A percentile compares a stretch with the other conserved stretches of the same genome.
phyloP scores from a whole-genome alignment of 1,139 yeast genomes.

The Zygosaccharomyces pseudobailii region DNA sequence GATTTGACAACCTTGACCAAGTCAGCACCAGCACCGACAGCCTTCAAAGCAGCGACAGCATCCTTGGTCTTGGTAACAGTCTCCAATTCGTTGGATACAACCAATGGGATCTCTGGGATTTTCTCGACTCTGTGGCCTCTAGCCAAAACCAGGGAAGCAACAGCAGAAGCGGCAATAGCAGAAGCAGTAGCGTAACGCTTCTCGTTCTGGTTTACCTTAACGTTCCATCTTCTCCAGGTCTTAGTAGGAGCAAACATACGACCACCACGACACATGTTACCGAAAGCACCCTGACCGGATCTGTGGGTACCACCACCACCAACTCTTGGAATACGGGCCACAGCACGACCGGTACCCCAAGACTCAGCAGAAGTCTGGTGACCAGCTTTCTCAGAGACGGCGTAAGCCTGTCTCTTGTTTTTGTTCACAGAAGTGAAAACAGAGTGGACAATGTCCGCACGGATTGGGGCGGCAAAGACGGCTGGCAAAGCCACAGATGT shows the following conservation, averaged over 20 bases:
- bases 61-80: conserved; percentile 95
- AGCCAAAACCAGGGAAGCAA: conserved; percentile 96
- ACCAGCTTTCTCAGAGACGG: conserved; percentile 98
- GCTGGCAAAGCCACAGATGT: conserved; percentile 93
- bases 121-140: conserved; percentile 99
- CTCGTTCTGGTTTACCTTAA: conserved; percentile 99
- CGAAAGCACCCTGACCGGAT: conserved; percentile 99
- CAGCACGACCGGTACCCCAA: conserved; percentile 99
- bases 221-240: conserved; percentile 99
- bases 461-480: conserved; percentile 99
- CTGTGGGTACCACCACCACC: conserved; percentile 99
- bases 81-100: conserved; percentile 91
- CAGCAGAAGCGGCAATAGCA: conserved; percentile 98
- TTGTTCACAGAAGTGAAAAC: conserved; percentile 98
- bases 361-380: conserved; percentile 99
- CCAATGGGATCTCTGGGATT: conserved; percentile 98
- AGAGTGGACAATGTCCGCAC: conserved; percentile 98
- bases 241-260: conserved; percentile 99
- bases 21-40: conserved; percentile 98
- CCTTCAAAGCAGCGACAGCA: conserved; percentile 97
- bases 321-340: conserved; percentile 99
- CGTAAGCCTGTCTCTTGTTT: conserved; percentile 99
- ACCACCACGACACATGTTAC: conserved; percentile 99
- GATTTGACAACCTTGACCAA: conserved; percentile 97
- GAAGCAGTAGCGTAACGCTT: conserved; percentile 99